Percentiles rank a stretch among this genome's conserved stretches.
These are phyloP conservation scores for Diaporthe eres DNA, from an alignment of 2,329 filamentous ascomycete species.

Conservation along the genomic window DNA sequence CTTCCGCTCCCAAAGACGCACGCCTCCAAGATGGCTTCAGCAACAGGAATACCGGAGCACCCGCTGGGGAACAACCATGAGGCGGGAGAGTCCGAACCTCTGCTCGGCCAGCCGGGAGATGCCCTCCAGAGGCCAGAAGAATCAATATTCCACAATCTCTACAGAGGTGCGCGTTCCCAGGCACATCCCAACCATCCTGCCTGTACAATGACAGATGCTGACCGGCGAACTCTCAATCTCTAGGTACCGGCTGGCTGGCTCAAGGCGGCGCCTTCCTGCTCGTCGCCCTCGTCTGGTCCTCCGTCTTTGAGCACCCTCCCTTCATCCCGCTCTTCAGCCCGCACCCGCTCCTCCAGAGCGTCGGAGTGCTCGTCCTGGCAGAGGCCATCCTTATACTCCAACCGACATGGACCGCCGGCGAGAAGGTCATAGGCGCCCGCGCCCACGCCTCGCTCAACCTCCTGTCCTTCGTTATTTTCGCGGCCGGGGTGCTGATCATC, in stretches of 20 bases:
- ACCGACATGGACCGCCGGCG: conserved; percentile 81
- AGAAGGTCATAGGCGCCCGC: conserved; percentile 70
- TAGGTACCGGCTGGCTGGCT: conserved; percentile 85
- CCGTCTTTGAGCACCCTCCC: conserved; percentile 74
- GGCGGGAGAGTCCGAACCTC: conserved; percentile 73
- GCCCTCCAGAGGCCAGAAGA: conserved; percentile 77
- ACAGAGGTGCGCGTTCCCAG: conserved; percentile 71
- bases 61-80: conserved; percentile 54
- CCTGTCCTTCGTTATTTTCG: conserved; percentile 72
- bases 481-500: conserved; percentile 78
- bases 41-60: conserved; percentile 74
- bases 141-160: conserved; percentile 78
- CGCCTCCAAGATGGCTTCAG: conserved; percentile 71
- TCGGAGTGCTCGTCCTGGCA: conserved; percentile 80
- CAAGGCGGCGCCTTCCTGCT: conserved; percentile 85
- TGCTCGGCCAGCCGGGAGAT: conserved; percentile 80
- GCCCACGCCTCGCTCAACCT: conserved; percentile 77
- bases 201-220: conserved; percentile 30
- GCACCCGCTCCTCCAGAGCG: conserved; percentile 80
- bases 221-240: conserved; percentile 40
- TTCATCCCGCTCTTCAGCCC: conserved; percentile 85
- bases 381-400: conserved; percentile 90
- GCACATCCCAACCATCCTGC: not conserved
- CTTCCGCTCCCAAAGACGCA: not conserved
- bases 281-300: conserved; percentile 81